These are phyloP conservation scores for Syzygium grande DNA, from an alignment of 345 rosid genomes.

Conservation along the genomic window DNA sequence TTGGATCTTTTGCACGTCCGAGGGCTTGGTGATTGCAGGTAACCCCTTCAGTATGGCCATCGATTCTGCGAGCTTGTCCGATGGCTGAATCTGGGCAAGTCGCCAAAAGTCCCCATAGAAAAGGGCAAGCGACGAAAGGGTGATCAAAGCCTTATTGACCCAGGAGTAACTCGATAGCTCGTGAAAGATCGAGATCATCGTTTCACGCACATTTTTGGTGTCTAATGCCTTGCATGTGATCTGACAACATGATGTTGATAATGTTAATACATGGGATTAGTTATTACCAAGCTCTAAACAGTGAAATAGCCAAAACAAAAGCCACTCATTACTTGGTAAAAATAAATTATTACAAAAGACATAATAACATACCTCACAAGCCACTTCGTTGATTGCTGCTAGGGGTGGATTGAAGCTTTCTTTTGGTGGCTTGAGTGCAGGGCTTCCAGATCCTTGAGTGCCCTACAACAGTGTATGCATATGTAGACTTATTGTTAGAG, in stretches of 20 bases:
- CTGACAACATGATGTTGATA: not conserved
- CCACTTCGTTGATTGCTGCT: constrained; percentile 1
- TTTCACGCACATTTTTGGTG: not conserved
- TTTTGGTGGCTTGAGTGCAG: not conserved
- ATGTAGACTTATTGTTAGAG: not conserved
- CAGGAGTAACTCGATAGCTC: not conserved
- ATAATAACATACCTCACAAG: constrained; percentile 1
- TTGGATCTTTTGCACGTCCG: constrained; percentile 2
- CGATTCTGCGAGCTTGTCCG: not conserved
- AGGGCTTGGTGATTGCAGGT: not conserved
- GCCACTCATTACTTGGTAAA: not conserved
- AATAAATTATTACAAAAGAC: not conserved
- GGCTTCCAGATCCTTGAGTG: not conserved
- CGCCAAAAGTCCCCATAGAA: not conserved
- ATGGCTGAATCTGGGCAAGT: not conserved
- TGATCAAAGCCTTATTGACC: not conserved
- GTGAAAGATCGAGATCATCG: not conserved
- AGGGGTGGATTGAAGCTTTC: constrained; percentile 1
- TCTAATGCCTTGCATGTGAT: constrained; percentile 8
- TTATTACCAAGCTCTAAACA: not conserved
- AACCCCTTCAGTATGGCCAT: not conserved
- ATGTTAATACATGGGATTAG: not conserved
- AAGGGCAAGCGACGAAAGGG: not conserved
- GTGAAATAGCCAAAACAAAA: not conserved
- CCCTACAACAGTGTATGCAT: not conserved